Base-by-base conservation (phyloP, 176 grass and related monocot genomes). In the Miscanthus lutarioriparius region DNA sequence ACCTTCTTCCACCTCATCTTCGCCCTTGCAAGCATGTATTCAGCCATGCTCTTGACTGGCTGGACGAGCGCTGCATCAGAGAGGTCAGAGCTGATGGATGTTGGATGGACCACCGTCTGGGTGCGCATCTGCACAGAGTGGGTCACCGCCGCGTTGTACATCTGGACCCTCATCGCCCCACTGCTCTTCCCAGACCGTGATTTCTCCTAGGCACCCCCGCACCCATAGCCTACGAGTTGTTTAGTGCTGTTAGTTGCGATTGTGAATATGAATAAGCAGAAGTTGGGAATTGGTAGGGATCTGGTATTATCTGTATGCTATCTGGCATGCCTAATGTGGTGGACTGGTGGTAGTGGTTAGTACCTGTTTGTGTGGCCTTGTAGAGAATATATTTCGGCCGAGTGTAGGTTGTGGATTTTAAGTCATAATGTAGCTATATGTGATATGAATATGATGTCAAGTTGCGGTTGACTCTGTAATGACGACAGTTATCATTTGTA, bases 1-100 rank as follows among this genome's bases (percentile, higher is more conserved):
- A 95, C 89, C 20, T 98, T 98, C 80, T 98, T 98, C 83, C 95
- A 98, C 88, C 87, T 98, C 68, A 95, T 95, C 58, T 98, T 98
- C 43, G 95, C 95, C 11, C 89, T 98, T 13, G 95, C 95, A 6
- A 98, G 95, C 69, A 98, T 98, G 95, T 98, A 98, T 70, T 98
- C 95, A 3, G 92, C 91, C 67, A 98, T 98, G 95, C 91, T 98
- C 72, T 83, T 98, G 11, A 98, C 95, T 12, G 95, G 95, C 43
- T 98, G 95, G 95, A 93, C 87, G 8, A 93, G 89, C 64, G 92
- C 89, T 4, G 83, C 82, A 56, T 92, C 96, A 8, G 92, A 84
- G 19, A 93, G 80, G 33, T 85, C 96, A 15, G 96, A 98, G 80
- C 89, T 98, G 85, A 98, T 98, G 76, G 92, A 98, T 83, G 90